phyloP scores from a whole-genome alignment of 139 green algal genomes.

The Dunaliella primolecta region DNA sequence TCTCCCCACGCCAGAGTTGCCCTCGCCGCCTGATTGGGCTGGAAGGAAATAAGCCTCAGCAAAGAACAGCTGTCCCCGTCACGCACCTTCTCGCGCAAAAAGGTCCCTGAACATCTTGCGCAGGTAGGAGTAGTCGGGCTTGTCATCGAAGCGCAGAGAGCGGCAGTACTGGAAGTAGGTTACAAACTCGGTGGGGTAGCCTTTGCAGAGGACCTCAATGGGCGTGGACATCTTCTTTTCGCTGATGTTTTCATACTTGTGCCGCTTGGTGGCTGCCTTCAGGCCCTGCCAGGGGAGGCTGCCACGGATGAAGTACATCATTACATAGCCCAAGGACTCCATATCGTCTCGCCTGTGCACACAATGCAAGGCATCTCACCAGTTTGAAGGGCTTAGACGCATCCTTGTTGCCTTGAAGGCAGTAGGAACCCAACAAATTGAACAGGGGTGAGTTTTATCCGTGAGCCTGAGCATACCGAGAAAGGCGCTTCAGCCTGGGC shows the following conservation, averaged over 20 bases:
- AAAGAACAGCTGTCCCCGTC: no score
- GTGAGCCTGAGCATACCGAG: no score
- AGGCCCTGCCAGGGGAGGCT: constrained; percentile 91
- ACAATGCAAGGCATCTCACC: no score
- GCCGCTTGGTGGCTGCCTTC: constrained; percentile 97
- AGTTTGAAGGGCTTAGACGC: no score
- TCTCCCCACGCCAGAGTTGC: no score
- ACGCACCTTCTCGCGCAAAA: constrained; percentile 87
- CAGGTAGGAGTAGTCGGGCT: constrained; percentile 98
- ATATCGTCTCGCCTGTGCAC: constrained; percentile 50
- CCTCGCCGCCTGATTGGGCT: no score
- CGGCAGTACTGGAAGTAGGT: constrained; percentile 89
- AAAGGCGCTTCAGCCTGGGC: no score
- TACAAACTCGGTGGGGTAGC: constrained; percentile 91
- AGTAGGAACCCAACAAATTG: no score
- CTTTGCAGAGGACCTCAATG: constrained; percentile 95
- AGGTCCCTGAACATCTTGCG: constrained; percentile 96
- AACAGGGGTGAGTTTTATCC: no score
- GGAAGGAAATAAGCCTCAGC: no score
- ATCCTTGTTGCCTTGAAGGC: no score
- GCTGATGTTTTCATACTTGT: constrained; percentile 99
- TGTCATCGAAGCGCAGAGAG: constrained; percentile 97
- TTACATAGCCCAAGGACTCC: constrained; percentile 85
- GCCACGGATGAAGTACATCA: constrained; percentile 98
- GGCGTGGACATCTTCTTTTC: constrained; percentile 99